Base-by-base conservation (phyloP, 202 grass and related monocot species). In the Brachypodium distachyon region DNA sequence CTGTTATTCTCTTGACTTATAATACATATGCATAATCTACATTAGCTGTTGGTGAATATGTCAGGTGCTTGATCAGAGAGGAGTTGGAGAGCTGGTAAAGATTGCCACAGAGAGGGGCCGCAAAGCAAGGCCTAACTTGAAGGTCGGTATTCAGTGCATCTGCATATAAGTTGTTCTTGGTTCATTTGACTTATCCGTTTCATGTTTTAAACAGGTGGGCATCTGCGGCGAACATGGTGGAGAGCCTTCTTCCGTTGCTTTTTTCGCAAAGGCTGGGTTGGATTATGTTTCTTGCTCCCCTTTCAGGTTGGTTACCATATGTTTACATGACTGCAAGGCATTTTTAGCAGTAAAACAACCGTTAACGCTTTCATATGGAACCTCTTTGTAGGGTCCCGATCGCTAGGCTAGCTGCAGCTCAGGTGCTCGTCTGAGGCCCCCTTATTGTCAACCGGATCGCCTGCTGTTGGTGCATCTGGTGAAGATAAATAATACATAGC, bases 201-300 rank as follows among this genome's bases (percentile, higher is more conserved):
- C 32, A 61, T 90, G 46, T 50, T 6, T 41, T 32, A 49, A 72
- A 75, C 81, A 99, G 96, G 56, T 99, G 65, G 96, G 96, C 36
- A 91, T 99, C 58, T 99, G 96, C 83, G 96, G 96, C 21, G 96
- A 99, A 67, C 96, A 99, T 87, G 96, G 96, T 60, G 96, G 96
- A 26, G 96, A 99, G 82, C 92, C 96, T 69, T 89, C 81, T 31
- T 99, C 96, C 0, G 92, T 99, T 64, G 96, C 92, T 77, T 99
- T 99, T 77, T 99, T 99, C 18, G 92, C 92, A 5, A 87, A 99
- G 76, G 53, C 81, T 56, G 96, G 92, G 41, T 65, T 99, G 72
- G 81, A 99, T 78, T 99, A 99, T 66, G 96, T 99, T 72, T 99
- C 96, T 68, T 99, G 96, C 79, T 99, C 96, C 28, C 90, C 96